These are phyloP conservation scores for Syzygium malaccense DNA, from an alignment of 441 rosid genomes.

Conservation along the genomic window DNA sequence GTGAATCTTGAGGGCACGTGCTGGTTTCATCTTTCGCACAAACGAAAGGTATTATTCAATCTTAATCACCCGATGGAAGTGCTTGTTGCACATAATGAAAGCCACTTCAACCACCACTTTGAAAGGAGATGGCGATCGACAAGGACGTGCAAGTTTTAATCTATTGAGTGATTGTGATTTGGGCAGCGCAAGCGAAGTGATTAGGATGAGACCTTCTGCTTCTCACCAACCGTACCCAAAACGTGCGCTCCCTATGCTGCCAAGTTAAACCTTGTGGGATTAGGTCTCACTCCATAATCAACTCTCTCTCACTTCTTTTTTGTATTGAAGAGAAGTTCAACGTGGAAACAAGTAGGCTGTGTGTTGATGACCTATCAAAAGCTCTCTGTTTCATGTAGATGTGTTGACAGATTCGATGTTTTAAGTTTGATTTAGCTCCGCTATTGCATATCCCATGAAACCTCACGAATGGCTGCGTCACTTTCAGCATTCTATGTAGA, in stretches of 20 bases:
- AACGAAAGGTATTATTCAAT: neutral
- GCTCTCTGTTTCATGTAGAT: neutral
- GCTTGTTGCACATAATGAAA: neutral
- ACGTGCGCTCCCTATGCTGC: slow-evolving; percentile 6
- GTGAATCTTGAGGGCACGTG: neutral
- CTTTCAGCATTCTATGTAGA: neutral
- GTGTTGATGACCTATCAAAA: neutral
- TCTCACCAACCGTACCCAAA: slow-evolving; percentile 49
- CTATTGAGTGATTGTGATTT: neutral
- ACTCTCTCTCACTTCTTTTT: neutral
- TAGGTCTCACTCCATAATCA: neutral
- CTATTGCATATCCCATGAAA: neutral
- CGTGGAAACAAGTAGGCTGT: neutral
- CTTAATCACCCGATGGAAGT: neutral
- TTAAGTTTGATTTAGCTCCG: neutral
- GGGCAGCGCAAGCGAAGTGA: slow-evolving; percentile 1
- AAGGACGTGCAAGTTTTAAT: slow-evolving; percentile 10
- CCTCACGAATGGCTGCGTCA: neutral
- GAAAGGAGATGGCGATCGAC: neutral
- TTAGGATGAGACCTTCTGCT: slow-evolving; percentile 31
- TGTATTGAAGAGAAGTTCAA: neutral
- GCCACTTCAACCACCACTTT: neutral
- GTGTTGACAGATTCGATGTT: neutral
- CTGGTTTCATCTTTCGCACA: neutral
- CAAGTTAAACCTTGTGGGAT: neutral